These are phyloP conservation scores for Rhododendron griersonianum DNA, from an alignment of 148 eudicot species.

Conservation along the genomic window DNA sequence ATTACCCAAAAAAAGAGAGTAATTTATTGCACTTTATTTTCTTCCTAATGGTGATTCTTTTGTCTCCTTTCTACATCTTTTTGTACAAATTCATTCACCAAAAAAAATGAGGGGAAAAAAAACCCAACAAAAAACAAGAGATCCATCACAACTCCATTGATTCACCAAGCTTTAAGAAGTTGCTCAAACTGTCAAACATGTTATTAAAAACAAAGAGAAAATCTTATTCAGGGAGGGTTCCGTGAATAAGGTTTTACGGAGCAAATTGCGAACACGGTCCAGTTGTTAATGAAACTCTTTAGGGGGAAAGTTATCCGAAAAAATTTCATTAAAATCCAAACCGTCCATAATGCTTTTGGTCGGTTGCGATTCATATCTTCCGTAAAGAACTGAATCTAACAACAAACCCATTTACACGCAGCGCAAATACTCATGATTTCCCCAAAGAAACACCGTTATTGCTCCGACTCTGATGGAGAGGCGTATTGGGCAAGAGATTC, in stretches of 20 bases:
- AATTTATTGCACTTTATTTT: not conserved
- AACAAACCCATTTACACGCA: not conserved
- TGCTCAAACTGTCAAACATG: not conserved
- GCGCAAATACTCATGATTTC: not conserved
- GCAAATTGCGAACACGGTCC: too few relatives aligned
- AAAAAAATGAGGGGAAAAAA: not conserved
- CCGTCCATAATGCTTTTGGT: too few relatives aligned
- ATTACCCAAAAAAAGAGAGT: not conserved
- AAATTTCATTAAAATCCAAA: too few relatives aligned
- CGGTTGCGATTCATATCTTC: too few relatives aligned
- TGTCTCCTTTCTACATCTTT: not conserved
- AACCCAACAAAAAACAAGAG: not conserved
- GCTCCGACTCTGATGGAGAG: not conserved
- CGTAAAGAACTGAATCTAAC: too few relatives aligned
- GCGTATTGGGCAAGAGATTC: constrained; percentile 39
- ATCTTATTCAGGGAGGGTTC: too few relatives aligned
- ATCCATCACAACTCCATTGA: not conserved
- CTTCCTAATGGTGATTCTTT: not conserved
- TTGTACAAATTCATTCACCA: not conserved
- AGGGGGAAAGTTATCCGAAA: too few relatives aligned
- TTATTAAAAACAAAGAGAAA: too few relatives aligned
- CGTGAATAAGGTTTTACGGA: too few relatives aligned
- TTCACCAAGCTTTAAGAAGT: not conserved
- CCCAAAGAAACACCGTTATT: not conserved
- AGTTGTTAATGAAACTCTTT: too few relatives aligned